Percentiles rank a stretch among this genome's conserved stretches.
Evolutionary conservation across 148 eudicot genomes (phyloP).

Genomic region (Polygonum aviculare): DNA sequence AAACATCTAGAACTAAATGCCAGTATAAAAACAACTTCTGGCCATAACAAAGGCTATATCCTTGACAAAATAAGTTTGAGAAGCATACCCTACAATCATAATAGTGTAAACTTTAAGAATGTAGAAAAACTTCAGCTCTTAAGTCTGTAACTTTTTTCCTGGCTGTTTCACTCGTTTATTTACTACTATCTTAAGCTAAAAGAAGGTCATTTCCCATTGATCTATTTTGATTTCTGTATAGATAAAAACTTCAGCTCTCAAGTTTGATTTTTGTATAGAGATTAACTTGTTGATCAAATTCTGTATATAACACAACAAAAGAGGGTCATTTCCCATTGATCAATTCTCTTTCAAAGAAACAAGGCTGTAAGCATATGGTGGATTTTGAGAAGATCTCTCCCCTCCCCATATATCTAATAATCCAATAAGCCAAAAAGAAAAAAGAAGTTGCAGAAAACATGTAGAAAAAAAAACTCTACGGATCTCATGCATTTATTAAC

Average conservation of each 20-base stretch:
- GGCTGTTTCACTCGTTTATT: background rate
- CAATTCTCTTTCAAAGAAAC: background rate
- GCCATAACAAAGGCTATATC: background rate
- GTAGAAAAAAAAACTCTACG: background rate
- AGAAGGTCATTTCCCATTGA: too few relatives aligned
- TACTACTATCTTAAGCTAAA: background rate
- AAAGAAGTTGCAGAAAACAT: background rate
- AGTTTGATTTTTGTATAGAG: too few relatives aligned
- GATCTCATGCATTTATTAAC: background rate
- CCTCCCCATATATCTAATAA: background rate
- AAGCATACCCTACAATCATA: background rate
- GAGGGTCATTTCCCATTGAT: background rate
- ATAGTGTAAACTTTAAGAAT: background rate
- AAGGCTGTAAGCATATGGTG: background rate
- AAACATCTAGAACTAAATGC: background rate
- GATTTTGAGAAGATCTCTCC: background rate
- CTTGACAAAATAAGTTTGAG: background rate
- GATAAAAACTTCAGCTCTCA: background rate
- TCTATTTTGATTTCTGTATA: background rate
- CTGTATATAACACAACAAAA: too few relatives aligned
- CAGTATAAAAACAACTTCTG: background rate
- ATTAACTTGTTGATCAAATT: too few relatives aligned
- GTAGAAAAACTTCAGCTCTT: background rate
- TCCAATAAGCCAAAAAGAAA: background rate
- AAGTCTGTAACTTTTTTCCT: background rate